Conservation (phyloP, 2,329 filamentous ascomycete species). For the Diaporthe citri region DNA sequence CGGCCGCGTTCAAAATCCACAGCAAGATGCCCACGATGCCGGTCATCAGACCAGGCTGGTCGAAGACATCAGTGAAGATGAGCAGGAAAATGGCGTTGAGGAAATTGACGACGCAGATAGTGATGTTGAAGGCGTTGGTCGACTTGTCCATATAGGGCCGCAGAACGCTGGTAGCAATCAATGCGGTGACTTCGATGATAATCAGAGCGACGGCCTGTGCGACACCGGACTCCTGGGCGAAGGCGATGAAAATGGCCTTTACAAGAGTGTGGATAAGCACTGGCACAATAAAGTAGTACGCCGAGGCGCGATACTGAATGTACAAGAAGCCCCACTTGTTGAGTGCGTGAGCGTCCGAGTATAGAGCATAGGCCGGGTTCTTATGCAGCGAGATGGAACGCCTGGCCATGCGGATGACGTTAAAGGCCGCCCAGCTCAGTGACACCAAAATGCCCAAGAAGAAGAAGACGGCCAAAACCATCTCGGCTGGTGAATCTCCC, state of each 20-base stretch:
- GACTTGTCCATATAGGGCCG: constrained; percentile 97
- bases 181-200: constrained; percentile 78
- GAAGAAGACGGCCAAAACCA: constrained; percentile 85
- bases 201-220: constrained; percentile 83
- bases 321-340: constrained; percentile 97
- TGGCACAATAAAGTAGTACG: constrained; percentile 89
- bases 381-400: constrained; percentile 86
- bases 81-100: constrained; percentile 84
- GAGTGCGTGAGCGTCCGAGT: constrained; percentile 84
- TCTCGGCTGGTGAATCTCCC: constrained; percentile 81
- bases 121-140: constrained; percentile 90
- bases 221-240: constrained; percentile 74
- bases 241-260: constrained; percentile 86
- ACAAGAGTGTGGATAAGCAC: constrained; percentile 78
- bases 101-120: constrained; percentile 86
- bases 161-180: constrained; percentile 80
- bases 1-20: constrained; percentile 84
- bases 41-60: constrained; percentile 81
- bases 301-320: constrained; percentile 88
- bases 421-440: constrained; percentile 82
- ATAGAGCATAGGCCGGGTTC: constrained; percentile 91
- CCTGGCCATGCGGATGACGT: constrained; percentile 84
- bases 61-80: constrained; percentile 85
- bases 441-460: constrained; percentile 80
- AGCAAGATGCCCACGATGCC: constrained; percentile 87